Percentiles rank a stretch among this genome's conserved stretches.
Evolutionary conservation across 164 flowering plant genomes (phyloP).

Genomic region (Piper betle): DNA sequence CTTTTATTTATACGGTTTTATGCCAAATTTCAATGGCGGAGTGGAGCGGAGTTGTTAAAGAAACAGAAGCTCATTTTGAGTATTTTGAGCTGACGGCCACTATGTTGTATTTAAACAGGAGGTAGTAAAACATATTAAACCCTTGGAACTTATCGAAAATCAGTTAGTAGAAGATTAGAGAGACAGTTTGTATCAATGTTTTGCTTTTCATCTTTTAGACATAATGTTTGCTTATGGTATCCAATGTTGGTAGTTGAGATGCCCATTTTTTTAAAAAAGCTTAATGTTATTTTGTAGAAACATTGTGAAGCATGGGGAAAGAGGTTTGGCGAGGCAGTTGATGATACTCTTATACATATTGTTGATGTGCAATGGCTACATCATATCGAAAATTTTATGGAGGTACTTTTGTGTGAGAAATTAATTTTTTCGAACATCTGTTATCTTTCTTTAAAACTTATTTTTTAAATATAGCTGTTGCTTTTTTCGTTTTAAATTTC

Average conservation of each 20-base stretch:
- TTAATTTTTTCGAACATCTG: not conserved
- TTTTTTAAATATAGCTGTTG: not conserved
- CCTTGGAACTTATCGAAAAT: no score
- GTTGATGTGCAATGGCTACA: slow-evolving; percentile 55
- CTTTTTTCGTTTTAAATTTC: not conserved
- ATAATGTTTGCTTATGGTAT: not conserved
- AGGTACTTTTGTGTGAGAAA: slow-evolving; percentile 28
- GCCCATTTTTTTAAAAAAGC: not conserved
- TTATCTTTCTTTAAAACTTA: no score
- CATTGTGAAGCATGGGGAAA: slow-evolving; percentile 49
- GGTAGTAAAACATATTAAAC: no score
- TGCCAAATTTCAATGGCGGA: no score
- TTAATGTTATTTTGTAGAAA: slow-evolving; percentile 21
- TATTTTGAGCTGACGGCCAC: no score
- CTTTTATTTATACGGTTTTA: no score
- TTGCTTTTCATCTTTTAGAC: not conserved
- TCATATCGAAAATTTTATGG: slow-evolving; percentile 63
- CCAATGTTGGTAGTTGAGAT: not conserved
- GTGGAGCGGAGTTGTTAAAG: no score
- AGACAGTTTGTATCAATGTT: not conserved
- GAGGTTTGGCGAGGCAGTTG: slow-evolving; percentile 61
- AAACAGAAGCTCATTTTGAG: no score
- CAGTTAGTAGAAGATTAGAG: no score
- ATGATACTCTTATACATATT: slow-evolving; percentile 38
- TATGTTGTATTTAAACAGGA: no score